phyloP scores from a whole-genome alignment of 2,329 filamentous ascomycete species.

The Claviceps citrina region DNA sequence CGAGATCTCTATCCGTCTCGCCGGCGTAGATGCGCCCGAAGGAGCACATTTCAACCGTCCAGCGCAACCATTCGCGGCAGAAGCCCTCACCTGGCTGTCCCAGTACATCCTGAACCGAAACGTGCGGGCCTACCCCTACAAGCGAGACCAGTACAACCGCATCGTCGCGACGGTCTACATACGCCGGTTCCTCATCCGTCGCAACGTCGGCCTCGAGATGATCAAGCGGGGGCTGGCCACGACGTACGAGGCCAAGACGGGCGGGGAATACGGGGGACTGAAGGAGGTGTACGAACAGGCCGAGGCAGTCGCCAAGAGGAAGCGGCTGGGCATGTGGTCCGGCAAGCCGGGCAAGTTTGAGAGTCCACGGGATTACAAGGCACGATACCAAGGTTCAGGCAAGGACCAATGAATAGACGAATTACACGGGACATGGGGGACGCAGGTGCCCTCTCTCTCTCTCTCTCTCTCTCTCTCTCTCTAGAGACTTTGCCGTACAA shows the following conservation, averaged over 20 bases:
- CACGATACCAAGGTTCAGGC: constrained; percentile 16
- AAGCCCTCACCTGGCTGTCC: constrained; percentile 71
- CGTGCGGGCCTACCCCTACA: constrained; percentile 71
- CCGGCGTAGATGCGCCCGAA: constrained; percentile 88
- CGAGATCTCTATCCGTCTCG: constrained; percentile 83
- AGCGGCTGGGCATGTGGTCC: constrained; percentile 62
- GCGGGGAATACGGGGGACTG: constrained; percentile 70
- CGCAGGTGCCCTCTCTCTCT: not conserved
- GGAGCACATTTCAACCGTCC: constrained; percentile 80
- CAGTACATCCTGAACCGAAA: constrained; percentile 53
- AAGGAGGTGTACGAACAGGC: constrained; percentile 49
- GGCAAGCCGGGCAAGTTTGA: constrained; percentile 49
- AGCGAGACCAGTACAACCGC: constrained; percentile 80
- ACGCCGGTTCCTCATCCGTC: constrained; percentile 49
- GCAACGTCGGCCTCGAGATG: constrained; percentile 84
- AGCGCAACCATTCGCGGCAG: constrained; percentile 67
- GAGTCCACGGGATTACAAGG: constrained; percentile 82
- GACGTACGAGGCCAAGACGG: constrained; percentile 83
- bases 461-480: too few species aligned
- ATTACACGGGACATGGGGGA: not conserved
- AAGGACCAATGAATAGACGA: constrained; percentile 5
- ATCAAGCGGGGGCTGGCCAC: constrained; percentile 71
- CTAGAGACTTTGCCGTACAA: too few species aligned
- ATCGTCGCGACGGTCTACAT: constrained; percentile 76
- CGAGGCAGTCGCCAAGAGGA: constrained; percentile 49